Evolutionary conservation across 208 protist species (phyloP), one percentile per base, ranked within the genome.

Genomic region (Kentomonas sorsogonicus): DNA sequence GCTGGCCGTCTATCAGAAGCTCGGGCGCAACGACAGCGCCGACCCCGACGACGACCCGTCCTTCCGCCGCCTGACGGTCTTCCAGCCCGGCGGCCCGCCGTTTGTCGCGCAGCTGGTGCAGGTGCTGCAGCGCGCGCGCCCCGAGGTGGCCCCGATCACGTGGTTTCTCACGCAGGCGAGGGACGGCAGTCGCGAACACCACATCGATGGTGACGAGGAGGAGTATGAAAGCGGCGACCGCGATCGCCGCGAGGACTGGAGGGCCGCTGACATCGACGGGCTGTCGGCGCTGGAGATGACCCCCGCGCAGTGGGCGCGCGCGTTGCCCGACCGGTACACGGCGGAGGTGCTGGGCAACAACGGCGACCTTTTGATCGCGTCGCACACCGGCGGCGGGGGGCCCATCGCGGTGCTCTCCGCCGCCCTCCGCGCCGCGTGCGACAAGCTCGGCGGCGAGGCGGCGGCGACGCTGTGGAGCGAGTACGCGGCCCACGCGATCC

Each of bases 381-480:
- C 90, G 53, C 74, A 77, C 66, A 50, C 66, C 59, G 60, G 74
- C 59, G 58, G 65, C 53, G 77, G 81, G 51, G 56, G 77, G 45
- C 78, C 83, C n/a, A 65, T 93, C 55, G 63, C 64, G 18, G 81
- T 89, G 5, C 60, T 95, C 26, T 70, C 72, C 44, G 79, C 75
- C 15, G 83, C 77, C 15, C 70, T 95, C 27, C 75, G 77, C 40
- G 72, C 75, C 2, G 85, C 89, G 18, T 88, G 80, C 0, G 63
- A 66, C 26, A 75, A 81, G 36, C 56, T 93, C 23, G 72, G 68
- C 20, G 80, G 77, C n/a, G 66, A 54, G 11, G 74, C 83, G 15
- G 83, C 72, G 0, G 80, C 89, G 69, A 68, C 75, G 64, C 56
- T 95, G 26, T 95, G 82, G 85, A 80, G 70, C 7, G 84, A 92